Base-by-base conservation (phyloP, 805 yeast species). In the Lachancea sp. region DNA sequence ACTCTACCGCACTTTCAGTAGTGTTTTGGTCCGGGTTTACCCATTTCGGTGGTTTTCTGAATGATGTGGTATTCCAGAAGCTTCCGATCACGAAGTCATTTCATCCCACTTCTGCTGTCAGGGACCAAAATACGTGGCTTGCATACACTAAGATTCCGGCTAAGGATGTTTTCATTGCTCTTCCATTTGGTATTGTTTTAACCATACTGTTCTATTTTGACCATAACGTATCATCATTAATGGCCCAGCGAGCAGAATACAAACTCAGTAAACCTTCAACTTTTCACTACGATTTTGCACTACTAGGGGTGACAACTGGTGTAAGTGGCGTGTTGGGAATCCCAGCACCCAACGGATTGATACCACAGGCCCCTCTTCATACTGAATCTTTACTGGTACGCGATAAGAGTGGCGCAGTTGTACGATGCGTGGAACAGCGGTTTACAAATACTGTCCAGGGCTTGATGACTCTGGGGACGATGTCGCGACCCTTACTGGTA, bases 281-380 rank as follows among this genome's bases (percentile, higher is more conserved):
- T 0, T 92, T 92, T 61, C 97, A 92, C 63, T 92, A 87, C 78
- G 98, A 90, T 62, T 83, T 89, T 54, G 72, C 83, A 29, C 63
- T 92, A 18, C 67, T 90, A 25, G 97, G 97, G 0, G 56, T 86
- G 6, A 82, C 89, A 4, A 92, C 97, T 0, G 94, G 95, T 0
- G 60, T 90, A 1, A 71, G 95, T 2, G 97, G 97, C 0, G 61
- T 90, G 1, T 55, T 90, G 8, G 98, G 97, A 0, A 71, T 92
- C 2, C 98, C 97, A 0, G 88, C 97, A 2, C 97, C 97, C 0
- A 92, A 92, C 62, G 98, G 98, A 0, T 68, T 90, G 23, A 90
- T 90, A 32, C 98, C 98, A 1, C 98, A 90, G 60, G 97, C 98
- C 0, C 97, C 97, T 2, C 58, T 92, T 25, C 98, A 90, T 52